Evolutionary conservation across 495 filamentous ascomycete species (phyloP), one percentile per base, ranked within the genome.

Genomic region (Darksidea phi): DNA sequence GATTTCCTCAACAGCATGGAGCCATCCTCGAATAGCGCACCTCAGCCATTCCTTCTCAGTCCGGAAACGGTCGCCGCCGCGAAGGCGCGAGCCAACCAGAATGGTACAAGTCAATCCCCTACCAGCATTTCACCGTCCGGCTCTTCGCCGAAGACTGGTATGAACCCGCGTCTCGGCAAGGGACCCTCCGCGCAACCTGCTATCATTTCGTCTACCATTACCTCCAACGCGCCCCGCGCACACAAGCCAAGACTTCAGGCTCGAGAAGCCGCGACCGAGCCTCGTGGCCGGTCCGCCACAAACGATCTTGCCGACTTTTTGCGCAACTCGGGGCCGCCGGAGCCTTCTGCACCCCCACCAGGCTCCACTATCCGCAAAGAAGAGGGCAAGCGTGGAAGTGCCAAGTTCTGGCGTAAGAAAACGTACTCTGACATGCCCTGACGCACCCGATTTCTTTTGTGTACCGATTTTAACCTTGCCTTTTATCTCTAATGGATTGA

Each of bases 1-100:
- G 95, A 99, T 66, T 99, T 99, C 77, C 77, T 99, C 53, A 83
- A 82, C 50, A 91, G 82, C 65, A 86, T 82, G n/a, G 82, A 89
- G 18, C 94, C 94, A 1, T 74, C 80, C 15, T 74, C 75, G 61
- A 73, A 78, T 17, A 77, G 74, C 24, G 68, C 71, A 7, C 76
- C 79, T 15, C 78, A 80, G 17, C 74, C 76, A n/a, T 23, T 76
- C 70, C 52, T 75, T 18, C 28, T 75, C 13, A 68, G 36, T 23
- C 36, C 23, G 13, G 59, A 47, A 15, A 36, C 52, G 0, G 36
- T 58, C 8, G 64, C 59, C 37, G 59, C 49, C 18, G 63, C 67
- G 51, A 58, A 51, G 38, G 53, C 46, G 8, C 54, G 59, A 7
- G 32, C 32, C 45, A 23, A 41, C 13, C 46, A 37, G 17, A 52